A percentile compares a stretch with the other conserved stretches of the same genome.
These are phyloP conservation scores for Collybiopsis confluens DNA, from an alignment of 768 basidiomycete genomes.

Conservation along the genomic window DNA sequence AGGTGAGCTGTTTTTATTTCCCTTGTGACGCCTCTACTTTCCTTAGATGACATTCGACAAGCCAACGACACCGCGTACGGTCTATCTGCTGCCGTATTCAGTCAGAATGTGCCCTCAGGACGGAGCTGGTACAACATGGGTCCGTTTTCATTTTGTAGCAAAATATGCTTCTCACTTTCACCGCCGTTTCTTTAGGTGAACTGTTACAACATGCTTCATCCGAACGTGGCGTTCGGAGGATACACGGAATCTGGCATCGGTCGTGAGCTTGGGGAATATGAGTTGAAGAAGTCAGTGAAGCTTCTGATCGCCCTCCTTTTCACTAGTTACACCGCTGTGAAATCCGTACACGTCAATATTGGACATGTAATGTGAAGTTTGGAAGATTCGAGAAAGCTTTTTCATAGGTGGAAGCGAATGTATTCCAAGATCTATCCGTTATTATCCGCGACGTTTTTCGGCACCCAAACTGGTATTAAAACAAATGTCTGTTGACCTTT, in stretches of 20 bases:
- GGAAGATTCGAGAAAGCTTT: too few relatives aligned
- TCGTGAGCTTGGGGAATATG: conserved; percentile 77
- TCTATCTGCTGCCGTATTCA: conserved; percentile 85
- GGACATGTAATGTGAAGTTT: conserved; percentile 14
- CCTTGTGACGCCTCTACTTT: conserved; percentile 24
- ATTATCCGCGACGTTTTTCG: too few relatives aligned
- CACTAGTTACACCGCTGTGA: conserved; percentile 63
- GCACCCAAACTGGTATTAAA: too few relatives aligned
- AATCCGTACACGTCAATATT: conserved; percentile 66
- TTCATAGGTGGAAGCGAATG: too few relatives aligned
- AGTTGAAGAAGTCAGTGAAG: conserved; percentile 50
- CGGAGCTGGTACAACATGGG: conserved; percentile 80
- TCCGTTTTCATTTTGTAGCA: conserved; percentile 18
- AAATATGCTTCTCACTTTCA: neutral
- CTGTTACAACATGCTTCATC: conserved; percentile 44
- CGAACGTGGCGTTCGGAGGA: conserved; percentile 76
- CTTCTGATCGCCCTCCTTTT: neutral
- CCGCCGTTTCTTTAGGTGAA: conserved; percentile 35
- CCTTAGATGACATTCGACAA: conserved; percentile 55
- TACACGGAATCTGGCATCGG: conserved; percentile 84
- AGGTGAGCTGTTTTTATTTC: conserved; percentile 17
- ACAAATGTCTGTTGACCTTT: too few relatives aligned
- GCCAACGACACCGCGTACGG: conserved; percentile 91
- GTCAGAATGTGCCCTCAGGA: conserved; percentile 68
- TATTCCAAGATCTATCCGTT: too few relatives aligned